Conservation (phyloP, 768 basidiomycete genomes). For the Amanita inopinata region DNA sequence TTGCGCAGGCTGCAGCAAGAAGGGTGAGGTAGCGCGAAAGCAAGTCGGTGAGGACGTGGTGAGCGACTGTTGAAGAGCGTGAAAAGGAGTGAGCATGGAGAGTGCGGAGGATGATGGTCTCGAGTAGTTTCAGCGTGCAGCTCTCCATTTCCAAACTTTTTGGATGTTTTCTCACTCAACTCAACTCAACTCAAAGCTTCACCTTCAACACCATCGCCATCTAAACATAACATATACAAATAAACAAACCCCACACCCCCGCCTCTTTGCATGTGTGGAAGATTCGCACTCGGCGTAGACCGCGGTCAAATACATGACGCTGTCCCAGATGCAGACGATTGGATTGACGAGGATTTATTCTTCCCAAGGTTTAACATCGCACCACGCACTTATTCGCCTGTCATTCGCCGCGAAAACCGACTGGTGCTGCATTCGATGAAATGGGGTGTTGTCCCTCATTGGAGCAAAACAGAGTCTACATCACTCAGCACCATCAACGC, state of each 20-base stretch:
- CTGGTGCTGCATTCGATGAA: slow-evolving; percentile 73
- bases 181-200: not conserved
- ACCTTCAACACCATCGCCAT: too few species aligned
- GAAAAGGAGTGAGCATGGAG: slow-evolving; percentile 74
- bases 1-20: slow-evolving; percentile 55
- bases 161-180: not conserved
- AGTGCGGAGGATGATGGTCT: slow-evolving; percentile 57
- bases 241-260: not conserved
- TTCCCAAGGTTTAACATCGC: slow-evolving; percentile 75
- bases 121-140: slow-evolving; percentile 51
- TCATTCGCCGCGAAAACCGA: slow-evolving; percentile 40
- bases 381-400: slow-evolving; percentile 69
- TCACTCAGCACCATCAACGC: slow-evolving; percentile 85
- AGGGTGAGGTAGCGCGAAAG: slow-evolving; percentile 66
- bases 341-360: slow-evolving; percentile 43
- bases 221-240: slow-evolving; percentile 6
- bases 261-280: slow-evolving; percentile 69
- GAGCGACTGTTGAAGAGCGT: slow-evolving; percentile 64
- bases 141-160: slow-evolving; percentile 48
- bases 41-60: slow-evolving; percentile 62
- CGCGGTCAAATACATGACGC: slow-evolving; percentile 31
- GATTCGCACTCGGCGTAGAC: slow-evolving; percentile 44
- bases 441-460: slow-evolving; percentile 87
- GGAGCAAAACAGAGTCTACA: slow-evolving; percentile 66
- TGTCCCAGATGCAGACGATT: slow-evolving; percentile 36